phyloP scores from a whole-genome alignment of 345 rosid genomes.

The Populus alba region DNA sequence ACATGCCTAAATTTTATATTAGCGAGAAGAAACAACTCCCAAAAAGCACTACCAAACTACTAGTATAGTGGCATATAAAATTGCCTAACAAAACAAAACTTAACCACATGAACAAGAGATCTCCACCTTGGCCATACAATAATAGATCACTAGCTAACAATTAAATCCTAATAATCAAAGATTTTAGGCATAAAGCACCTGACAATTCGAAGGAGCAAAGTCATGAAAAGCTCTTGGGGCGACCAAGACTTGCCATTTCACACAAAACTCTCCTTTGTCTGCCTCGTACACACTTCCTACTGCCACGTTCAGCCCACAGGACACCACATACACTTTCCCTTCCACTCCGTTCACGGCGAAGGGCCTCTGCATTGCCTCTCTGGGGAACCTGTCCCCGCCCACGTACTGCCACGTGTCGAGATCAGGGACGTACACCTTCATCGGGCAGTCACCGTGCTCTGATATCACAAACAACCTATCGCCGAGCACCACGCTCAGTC shows the following conservation, averaged over 20 bases:
- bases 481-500: constrained; percentile 43
- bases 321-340: constrained; percentile 52
- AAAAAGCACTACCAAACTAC: no score
- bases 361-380: constrained; percentile 46
- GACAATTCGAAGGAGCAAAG: constrained; percentile 56
- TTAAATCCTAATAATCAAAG: no score
- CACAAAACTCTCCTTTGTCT: constrained; percentile 28
- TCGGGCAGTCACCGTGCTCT: constrained; percentile 62
- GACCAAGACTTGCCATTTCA: constrained; percentile 44
- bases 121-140: no score
- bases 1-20: no score
- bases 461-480: constrained; percentile 52
- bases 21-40: no score
- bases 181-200: constrained; percentile 49
- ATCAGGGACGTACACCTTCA: constrained; percentile 52
- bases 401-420: constrained; percentile 55
- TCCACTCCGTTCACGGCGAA: constrained; percentile 47
- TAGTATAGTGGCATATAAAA: neutral
- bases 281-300: constrained; percentile 38
- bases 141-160: no score
- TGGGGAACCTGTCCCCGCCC: constrained; percentile 52
- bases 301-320: constrained; percentile 52
- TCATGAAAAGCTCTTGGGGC: constrained; percentile 39
- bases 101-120: neutral
- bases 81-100: constrained; percentile 6